phyloP scores from a whole-genome alignment of 2,329 filamentous ascomycete species.

The Arthroderma sp. region DNA sequence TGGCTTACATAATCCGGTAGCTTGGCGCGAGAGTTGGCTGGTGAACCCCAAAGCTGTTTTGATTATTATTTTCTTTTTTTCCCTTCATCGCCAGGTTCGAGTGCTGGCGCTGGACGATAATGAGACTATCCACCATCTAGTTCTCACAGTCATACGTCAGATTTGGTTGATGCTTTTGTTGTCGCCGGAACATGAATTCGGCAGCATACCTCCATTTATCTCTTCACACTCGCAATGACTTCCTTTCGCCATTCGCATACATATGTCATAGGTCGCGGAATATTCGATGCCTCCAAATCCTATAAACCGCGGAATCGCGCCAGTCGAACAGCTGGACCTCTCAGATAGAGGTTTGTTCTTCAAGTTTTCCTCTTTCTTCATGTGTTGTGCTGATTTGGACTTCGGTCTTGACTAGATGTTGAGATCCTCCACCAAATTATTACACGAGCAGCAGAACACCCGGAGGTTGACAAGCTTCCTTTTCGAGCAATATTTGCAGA shows the following conservation, averaged over 20 bases:
- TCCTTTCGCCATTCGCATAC: slow-evolving; percentile 27
- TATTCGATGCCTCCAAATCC: slow-evolving; percentile 39
- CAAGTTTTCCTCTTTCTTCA: not conserved
- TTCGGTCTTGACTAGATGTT: slow-evolving; percentile 47
- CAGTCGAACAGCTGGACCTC: slow-evolving; percentile 35
- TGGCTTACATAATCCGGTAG: too few species aligned
- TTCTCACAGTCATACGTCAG: too few species aligned
- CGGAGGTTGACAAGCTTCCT: slow-evolving; percentile 51
- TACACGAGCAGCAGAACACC: slow-evolving; percentile 52
- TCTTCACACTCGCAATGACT: slow-evolving; percentile 25
- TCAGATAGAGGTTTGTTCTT: slow-evolving; percentile 44
- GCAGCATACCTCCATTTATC: slow-evolving; percentile 4
- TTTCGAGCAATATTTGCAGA: slow-evolving; percentile 69
- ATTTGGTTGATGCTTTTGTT: slow-evolving; percentile 5
- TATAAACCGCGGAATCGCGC: slow-evolving; percentile 27
- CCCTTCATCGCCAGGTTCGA: too few species aligned
- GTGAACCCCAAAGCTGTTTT: too few species aligned
- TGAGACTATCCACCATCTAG: not conserved
- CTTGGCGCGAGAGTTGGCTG: too few species aligned
- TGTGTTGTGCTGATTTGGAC: not conserved
- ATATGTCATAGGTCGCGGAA: slow-evolving; percentile 33
- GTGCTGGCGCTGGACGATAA: too few species aligned
- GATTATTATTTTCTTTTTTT: too few species aligned
- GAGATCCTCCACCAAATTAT: slow-evolving; percentile 66
- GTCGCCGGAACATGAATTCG: slow-evolving; percentile 4